These are phyloP conservation scores for Lenzites betulinus DNA, from an alignment of 768 basidiomycete species.

Conservation along the genomic window DNA sequence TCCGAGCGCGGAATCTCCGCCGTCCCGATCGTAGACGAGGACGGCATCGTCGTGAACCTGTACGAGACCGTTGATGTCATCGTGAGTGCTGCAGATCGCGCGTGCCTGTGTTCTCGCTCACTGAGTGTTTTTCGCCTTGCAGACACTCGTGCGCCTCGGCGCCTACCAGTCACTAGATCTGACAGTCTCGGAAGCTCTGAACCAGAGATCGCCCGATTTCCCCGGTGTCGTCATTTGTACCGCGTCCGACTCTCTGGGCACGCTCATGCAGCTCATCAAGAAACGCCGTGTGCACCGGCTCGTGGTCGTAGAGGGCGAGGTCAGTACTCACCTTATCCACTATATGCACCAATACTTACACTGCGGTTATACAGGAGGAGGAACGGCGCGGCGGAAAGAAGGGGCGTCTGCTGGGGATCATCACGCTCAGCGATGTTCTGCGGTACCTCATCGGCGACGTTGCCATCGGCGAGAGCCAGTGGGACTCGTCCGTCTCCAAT, in stretches of 20 bases:
- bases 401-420: constrained; percentile 81
- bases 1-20: constrained; percentile 94
- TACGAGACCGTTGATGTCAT: constrained; percentile 99
- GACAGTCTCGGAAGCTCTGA: constrained; percentile 89
- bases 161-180: constrained; percentile 96
- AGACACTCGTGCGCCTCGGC: constrained; percentile 94
- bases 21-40: constrained; percentile 92
- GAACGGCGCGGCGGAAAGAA: constrained; percentile 79
- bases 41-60: constrained; percentile 91
- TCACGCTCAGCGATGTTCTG: constrained; percentile 87
- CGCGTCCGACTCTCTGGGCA: constrained; percentile 87
- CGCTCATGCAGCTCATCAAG: constrained; percentile 88
- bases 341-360: not conserved
- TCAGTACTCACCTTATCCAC: constrained; percentile 35
- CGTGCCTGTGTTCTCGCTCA: not conserved
- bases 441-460: constrained; percentile 72
- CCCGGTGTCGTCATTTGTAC: constrained; percentile 97
- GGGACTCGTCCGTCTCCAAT: not conserved
- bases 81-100: constrained; percentile 47
- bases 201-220: constrained; percentile 91
- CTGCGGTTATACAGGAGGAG: constrained; percentile 59
- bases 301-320: constrained; percentile 93
- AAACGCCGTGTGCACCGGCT: constrained; percentile 92
- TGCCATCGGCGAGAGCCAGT: constrained; percentile 41
- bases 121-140: constrained; percentile 5